These are phyloP conservation scores for Daldinia grandis DNA, from an alignment of 495 filamentous ascomycete genomes.

Conservation along the genomic window DNA sequence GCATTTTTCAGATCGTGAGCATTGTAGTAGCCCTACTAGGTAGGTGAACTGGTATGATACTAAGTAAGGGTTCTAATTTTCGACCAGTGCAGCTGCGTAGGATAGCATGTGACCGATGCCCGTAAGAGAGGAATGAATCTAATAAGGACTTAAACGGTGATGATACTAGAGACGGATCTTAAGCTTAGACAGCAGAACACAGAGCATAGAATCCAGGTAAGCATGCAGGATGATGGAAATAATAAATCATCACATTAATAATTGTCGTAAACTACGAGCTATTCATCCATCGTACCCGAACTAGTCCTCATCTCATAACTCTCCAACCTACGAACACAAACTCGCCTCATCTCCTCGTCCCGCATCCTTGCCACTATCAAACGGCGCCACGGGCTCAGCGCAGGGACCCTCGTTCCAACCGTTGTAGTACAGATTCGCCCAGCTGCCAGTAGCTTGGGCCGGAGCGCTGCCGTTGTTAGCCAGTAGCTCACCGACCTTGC, in stretches of 20 bases:
- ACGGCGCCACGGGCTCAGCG: conserved; percentile 30
- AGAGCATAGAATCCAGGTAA: neutral
- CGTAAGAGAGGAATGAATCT: no score
- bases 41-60: neutral
- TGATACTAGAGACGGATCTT: neutral
- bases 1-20: neutral
- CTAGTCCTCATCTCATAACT: neutral
- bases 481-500: conserved; percentile 32
- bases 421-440: conserved; percentile 40
- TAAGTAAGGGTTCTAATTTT: neutral
- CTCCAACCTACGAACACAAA: conserved; percentile 18
- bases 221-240: neutral
- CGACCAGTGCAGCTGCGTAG: no score
- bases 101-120: no score
- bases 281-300: neutral
- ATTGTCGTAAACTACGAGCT: conserved; percentile 3
- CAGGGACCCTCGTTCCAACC: conserved; percentile 47
- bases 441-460: conserved; percentile 17
- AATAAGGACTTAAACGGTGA: neutral
- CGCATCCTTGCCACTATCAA: conserved; percentile 22
- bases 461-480: neutral
- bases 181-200: neutral
- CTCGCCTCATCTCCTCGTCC: conserved; percentile 23
- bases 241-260: conserved; percentile 2
- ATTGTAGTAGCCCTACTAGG: neutral